Base-by-base conservation (phyloP, 352 stramenopile species). In the Phytophthora vignae region DNA sequence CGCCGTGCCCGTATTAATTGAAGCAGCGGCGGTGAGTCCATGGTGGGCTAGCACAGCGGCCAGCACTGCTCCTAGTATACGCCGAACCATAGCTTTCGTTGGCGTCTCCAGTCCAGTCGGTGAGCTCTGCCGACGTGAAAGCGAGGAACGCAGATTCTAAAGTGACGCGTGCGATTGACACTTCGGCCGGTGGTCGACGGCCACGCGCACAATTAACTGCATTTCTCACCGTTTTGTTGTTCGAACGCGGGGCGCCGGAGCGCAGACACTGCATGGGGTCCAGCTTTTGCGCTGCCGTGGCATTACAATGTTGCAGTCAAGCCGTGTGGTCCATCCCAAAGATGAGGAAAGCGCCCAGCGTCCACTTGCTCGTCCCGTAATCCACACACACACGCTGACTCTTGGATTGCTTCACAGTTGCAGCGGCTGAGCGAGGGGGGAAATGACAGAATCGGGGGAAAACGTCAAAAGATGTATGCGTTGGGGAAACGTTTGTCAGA, bases 201-300 rank as follows among this genome's bases (percentile, higher is more conserved):
- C 33, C 11, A 25, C 44, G 54, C 22, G 38, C 63, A 17, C 46
- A 48, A 58, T 64, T 64, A 60, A 60, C 17, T 50, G 42, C 65
- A 25, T 73, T 61, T 67, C 65, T 72, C 65, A 57, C 19, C 46
- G 14, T 72, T 58, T 63, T 54, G 55, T 71, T 71, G 64, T 71
- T 65, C 64, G 57, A 73, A 73, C 58, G 58, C 54, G 56, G 33
- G 42, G 25, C 48, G 55, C 42, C 22, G 22, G 22, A 25, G 22
- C 22, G 22, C 22, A 64, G 8, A 55, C 55, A n/a, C 57, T 53
- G 36, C 40, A 15, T 55, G 14, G 21, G 33, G 27, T 40, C 29
- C 46, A 55, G 33, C 55, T 70, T 70, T 55, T 70, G 46, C 29
- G 50, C 55, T 21, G 56, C 29, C n/a, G 54, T 42, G 42, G 33